Conservation (phyloP, 768 basidiomycete species). For the Lentinula lateritia region DNA sequence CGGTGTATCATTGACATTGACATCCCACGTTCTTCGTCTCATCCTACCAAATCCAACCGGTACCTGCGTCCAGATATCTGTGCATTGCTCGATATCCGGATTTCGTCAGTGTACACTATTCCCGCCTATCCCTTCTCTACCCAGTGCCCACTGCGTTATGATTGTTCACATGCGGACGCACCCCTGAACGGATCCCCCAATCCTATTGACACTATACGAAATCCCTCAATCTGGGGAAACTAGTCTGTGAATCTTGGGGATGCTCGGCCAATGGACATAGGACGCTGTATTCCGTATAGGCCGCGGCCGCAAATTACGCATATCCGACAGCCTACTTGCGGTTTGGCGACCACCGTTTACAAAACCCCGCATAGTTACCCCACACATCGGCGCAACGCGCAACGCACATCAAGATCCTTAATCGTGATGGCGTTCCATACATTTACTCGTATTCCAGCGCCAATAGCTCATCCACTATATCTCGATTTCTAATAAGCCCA, state of each 20-base stretch:
- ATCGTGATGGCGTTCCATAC: not conserved
- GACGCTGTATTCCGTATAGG: not conserved
- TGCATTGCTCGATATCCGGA: not conserved
- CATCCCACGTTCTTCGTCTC: no score
- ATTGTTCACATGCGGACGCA: not conserved
- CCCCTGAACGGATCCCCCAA: no score
- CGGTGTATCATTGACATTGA: no score
- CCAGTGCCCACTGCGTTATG: not conserved
- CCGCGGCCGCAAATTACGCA: not conserved
- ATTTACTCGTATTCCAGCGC: not conserved
- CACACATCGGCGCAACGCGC: not conserved
- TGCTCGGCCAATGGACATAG: no score
- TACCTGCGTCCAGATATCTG: no score
- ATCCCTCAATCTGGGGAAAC: no score
- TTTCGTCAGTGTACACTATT: not conserved
- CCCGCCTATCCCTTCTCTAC: not conserved
- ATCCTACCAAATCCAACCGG: no score
- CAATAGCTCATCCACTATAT: no score
- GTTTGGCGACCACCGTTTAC: not conserved
- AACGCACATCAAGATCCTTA: not conserved
- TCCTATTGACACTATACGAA: no score
- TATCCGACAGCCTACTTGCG: not conserved
- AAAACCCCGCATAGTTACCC: not conserved
- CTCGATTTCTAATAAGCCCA: no score
- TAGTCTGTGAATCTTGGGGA: no score